Percentiles rank a stretch among this genome's conserved stretches.
These are phyloP conservation scores for Mortierella hygrophila DNA, from an alignment of 192 early-diverging fungal species.

Conservation along the genomic window DNA sequence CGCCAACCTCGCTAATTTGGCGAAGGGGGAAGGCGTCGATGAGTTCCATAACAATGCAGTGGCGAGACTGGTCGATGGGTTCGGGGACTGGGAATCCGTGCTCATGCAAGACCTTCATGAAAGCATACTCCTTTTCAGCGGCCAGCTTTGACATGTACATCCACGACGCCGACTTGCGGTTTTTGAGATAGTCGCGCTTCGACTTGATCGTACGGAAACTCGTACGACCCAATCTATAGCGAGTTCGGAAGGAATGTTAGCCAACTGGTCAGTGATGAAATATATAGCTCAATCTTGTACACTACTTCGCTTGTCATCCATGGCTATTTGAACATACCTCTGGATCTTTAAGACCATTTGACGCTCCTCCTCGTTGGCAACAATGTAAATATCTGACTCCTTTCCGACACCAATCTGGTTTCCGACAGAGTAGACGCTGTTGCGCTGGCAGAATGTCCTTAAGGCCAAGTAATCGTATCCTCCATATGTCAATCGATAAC, in stretches of 20 bases:
- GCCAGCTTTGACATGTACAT: slow-evolving; percentile 99
- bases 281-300: neutral
- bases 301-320: neutral
- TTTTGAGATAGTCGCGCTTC: slow-evolving; percentile 97
- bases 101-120: slow-evolving; percentile 93
- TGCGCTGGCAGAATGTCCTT: slow-evolving; percentile 90
- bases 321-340: slow-evolving; percentile 55
- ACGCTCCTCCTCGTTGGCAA: slow-evolving; percentile 91
- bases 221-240: slow-evolving; percentile 86
- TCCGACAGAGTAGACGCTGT: slow-evolving; percentile 92
- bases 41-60: slow-evolving; percentile 97
- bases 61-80: slow-evolving; percentile 93
- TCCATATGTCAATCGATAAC: slow-evolving; percentile 97
- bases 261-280: neutral
- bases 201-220: slow-evolving; percentile 98
- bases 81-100: slow-evolving; percentile 96
- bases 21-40: slow-evolving; percentile 96
- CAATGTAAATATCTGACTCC: slow-evolving; percentile 99
- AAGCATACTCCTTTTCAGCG: slow-evolving; percentile 98
- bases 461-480: slow-evolving; percentile 99
- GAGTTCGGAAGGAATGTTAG: neutral
- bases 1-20: slow-evolving; percentile 85
- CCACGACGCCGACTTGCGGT: slow-evolving; percentile 97
- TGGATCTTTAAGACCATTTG: slow-evolving; percentile 98
- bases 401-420: slow-evolving; percentile 99